Evolutionary conservation across 176 grass and related monocot species (phyloP).

Genomic region (Triticum turgidum): DNA sequence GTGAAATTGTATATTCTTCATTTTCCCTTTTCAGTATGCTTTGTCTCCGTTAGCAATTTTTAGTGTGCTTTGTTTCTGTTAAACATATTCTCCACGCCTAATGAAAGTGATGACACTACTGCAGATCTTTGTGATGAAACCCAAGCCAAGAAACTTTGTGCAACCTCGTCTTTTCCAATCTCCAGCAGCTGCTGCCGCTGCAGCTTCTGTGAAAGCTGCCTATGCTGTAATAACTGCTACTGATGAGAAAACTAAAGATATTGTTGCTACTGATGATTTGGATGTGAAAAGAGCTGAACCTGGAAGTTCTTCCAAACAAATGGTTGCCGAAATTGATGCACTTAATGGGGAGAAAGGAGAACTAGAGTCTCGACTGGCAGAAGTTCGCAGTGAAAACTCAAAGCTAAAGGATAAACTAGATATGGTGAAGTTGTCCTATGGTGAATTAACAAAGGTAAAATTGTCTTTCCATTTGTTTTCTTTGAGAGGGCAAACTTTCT

Average conservation of each 20-base stretch:
- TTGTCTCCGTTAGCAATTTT: background rate
- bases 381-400: conserved; percentile 66
- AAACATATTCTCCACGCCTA: background rate
- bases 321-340: conserved; percentile 46
- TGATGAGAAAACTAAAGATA: conserved; percentile 58
- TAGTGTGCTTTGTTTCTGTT: background rate
- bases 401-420: conserved; percentile 72
- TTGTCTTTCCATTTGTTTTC: background rate
- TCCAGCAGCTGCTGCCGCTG: conserved; percentile 64
- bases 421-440: conserved; percentile 49
- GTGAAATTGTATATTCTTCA: background rate
- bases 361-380: conserved; percentile 59
- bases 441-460: conserved; percentile 84
- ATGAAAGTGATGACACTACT: conserved; percentile 20
- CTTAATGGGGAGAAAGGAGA: conserved; percentile 57
- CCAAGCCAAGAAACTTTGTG: conserved; percentile 56
- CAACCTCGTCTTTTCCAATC: conserved; percentile 84
- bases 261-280: conserved; percentile 50
- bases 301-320: conserved; percentile 50
- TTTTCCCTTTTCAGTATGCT: background rate
- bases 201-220: conserved; percentile 85
- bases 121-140: conserved; percentile 88
- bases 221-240: conserved; percentile 72
- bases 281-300: conserved; percentile 59
- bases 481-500: conserved; percentile 8